Evolutionary conservation across 495 filamentous ascomycete genomes (phyloP).

Genomic region (Penicillium pancosmium): DNA sequence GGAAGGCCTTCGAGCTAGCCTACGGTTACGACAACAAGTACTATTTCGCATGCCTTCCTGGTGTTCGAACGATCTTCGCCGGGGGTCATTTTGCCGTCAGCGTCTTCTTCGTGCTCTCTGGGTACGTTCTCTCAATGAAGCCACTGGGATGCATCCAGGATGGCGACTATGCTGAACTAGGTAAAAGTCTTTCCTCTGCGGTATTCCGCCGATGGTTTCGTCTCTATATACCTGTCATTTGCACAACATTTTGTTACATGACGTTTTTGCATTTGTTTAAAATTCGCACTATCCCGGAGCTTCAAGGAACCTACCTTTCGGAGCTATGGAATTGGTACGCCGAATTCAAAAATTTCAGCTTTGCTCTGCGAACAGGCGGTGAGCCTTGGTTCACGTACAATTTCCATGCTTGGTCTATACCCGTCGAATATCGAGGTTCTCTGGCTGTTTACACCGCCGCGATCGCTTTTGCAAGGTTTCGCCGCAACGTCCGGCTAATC

Average conservation of each 20-base stretch:
- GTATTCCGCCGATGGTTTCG: constrained; percentile 51
- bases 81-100: constrained; percentile 35
- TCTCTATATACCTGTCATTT: constrained; percentile 47
- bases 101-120: constrained; percentile 25
- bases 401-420: constrained; percentile 56
- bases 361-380: constrained; percentile 51
- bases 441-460: constrained; percentile 48
- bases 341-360: constrained; percentile 27
- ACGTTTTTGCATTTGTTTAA: constrained; percentile 53
- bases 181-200: constrained; percentile 42
- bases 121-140: no score
- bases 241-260: constrained; percentile 52
- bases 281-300: constrained; percentile 38
- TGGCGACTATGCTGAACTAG: constrained; percentile 37
- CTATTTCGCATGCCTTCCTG: constrained; percentile 43
- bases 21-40: constrained; percentile 33
- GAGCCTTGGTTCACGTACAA: constrained; percentile 52
- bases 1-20: constrained; percentile 30
- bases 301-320: constrained; percentile 17
- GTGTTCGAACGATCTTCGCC: constrained; percentile 39
- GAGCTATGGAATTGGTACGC: no score
- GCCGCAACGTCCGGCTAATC: constrained; percentile 40
- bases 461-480: constrained; percentile 36
- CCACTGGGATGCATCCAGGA: constrained; percentile 35
- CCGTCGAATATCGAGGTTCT: constrained; percentile 50